Percentiles rank a stretch among this genome's conserved stretches.
phyloP scores from a whole-genome alignment of 495 filamentous ascomycete species.

The Cladorrhinum samala region DNA sequence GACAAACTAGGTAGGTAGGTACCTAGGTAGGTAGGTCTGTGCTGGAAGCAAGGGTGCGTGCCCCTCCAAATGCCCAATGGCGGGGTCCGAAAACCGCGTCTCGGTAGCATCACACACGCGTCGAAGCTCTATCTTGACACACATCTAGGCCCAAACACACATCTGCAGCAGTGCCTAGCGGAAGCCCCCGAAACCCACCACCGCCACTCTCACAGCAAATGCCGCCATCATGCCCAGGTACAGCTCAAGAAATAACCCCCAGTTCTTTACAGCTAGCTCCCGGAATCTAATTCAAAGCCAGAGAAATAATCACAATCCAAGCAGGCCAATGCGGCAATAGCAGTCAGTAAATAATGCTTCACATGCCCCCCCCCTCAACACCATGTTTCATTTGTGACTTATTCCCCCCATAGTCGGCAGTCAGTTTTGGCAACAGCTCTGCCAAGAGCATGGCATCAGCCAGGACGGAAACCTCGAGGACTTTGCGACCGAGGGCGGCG shows the following conservation, averaged over 20 bases:
- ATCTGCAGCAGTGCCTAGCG: slow-evolving; percentile 8
- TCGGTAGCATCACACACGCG: slow-evolving; percentile 2
- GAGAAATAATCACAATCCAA: slow-evolving; percentile 99
- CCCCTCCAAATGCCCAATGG: slow-evolving; percentile 1
- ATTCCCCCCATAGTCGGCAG: slow-evolving; percentile 60
- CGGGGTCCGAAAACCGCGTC: slow-evolving; percentile 23
- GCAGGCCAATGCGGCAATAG: slow-evolving; percentile 99
- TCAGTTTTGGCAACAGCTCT: slow-evolving; percentile 97
- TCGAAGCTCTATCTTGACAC: not conserved
- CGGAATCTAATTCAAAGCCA: slow-evolving; percentile 27
- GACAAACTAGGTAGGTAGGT: too few species aligned
- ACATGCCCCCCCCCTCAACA: not conserved
- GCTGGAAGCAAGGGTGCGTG: too few species aligned
- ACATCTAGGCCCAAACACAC: too few species aligned
- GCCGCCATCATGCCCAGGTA: slow-evolving; percentile 48
- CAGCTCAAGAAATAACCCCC: not conserved
- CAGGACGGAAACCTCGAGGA: slow-evolving; percentile 95
- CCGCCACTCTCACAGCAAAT: slow-evolving; percentile 16
- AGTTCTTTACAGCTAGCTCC: not conserved
- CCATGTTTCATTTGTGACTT: not conserved
- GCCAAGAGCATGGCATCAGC: slow-evolving; percentile 95
- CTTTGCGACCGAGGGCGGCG: slow-evolving; percentile 91
- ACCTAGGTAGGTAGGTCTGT: too few species aligned
- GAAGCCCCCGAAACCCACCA: slow-evolving; percentile 1
- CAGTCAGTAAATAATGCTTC: slow-evolving; percentile 54